These are phyloP conservation scores for Grifola frondosa DNA, from an alignment of 1,284 basidiomycete species.

Conservation along the genomic window DNA sequence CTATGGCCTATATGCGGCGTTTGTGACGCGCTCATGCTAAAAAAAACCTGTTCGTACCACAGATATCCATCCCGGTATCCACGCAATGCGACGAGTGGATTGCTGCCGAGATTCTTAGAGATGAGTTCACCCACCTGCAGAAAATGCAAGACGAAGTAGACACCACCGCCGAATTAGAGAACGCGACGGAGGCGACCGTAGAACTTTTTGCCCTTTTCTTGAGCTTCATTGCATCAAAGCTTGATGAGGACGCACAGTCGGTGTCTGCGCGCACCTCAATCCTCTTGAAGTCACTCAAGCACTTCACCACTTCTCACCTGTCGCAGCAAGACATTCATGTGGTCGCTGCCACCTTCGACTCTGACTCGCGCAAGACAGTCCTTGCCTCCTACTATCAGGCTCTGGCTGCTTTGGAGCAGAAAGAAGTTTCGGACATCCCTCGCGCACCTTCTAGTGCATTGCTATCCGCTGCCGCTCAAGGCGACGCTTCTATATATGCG, in stretches of 20 bases:
- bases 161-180: constrained; percentile 50
- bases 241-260: constrained; percentile 54
- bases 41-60: too few species aligned
- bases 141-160: constrained; percentile 54
- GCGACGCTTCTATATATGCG: constrained; percentile 84
- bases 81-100: constrained; percentile 82
- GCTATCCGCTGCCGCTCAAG: constrained; percentile 65
- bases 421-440: constrained; percentile 59
- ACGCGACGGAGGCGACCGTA: constrained; percentile 61
- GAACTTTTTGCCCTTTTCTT: constrained; percentile 83
- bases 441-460: constrained; percentile 72
- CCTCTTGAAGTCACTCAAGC: constrained; percentile 69
- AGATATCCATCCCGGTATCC: constrained; percentile 85
- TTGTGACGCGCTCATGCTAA: too few species aligned
- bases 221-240: constrained; percentile 64
- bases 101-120: constrained; percentile 82
- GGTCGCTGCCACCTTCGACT: constrained; percentile 74
- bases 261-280: constrained; percentile 62
- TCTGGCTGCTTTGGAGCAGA: constrained; percentile 68
- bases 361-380: constrained; percentile 74
- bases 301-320: constrained; percentile 82
- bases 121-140: constrained; percentile 78
- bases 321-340: constrained; percentile 77
- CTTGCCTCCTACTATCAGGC: constrained; percentile 83
- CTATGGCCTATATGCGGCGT: too few species aligned